Evolutionary conservation across 495 filamentous ascomycete species (phyloP).

Genomic region (Trichocladium uniseriatum): DNA sequence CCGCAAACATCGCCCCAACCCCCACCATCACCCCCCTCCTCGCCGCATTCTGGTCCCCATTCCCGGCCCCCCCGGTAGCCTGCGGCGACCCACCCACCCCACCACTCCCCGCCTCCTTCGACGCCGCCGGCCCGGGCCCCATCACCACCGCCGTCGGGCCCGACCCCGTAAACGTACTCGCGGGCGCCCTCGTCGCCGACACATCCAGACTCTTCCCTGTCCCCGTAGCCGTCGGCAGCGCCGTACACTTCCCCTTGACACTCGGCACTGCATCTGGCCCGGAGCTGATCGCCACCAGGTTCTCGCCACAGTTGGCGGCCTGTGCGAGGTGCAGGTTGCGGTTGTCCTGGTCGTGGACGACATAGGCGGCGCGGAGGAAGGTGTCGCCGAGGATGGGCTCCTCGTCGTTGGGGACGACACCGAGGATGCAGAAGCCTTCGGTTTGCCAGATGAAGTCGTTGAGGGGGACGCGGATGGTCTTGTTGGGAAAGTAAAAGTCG

Average conservation of each 20-base stretch:
- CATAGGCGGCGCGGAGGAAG: conserved; percentile 28
- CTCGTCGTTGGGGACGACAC: conserved; percentile 13
- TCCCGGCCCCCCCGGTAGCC: neutral
- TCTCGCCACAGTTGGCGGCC: conserved; percentile 28
- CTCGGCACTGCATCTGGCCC: conserved; percentile 18
- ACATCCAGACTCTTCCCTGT: conserved; percentile 4
- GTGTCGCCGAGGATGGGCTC: conserved; percentile 26
- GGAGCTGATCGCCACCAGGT: conserved; percentile 25
- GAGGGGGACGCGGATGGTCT: conserved; percentile 49
- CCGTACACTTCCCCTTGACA: conserved; percentile 10
- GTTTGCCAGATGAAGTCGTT: conserved; percentile 49
- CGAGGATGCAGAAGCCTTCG: conserved; percentile 20
- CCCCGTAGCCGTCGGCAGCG: conserved; percentile 5
- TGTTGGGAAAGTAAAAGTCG: conserved; percentile 48
- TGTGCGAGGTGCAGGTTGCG: conserved; percentile 28
- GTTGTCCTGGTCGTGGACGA: conserved; percentile 31
- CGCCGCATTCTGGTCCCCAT: neutral
- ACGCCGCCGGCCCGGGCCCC: conserved; percentile 14
- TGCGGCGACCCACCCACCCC: neutral
- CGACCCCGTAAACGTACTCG: conserved; percentile 3
- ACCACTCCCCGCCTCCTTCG: neutral
- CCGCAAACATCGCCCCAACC: neutral
- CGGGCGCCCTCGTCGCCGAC: conserved; percentile 3
- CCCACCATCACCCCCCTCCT: neutral
- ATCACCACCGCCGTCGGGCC: conserved; percentile 5